Conservation (phyloP, 1,284 basidiomycete genomes). For the Sutorius eximius region DNA sequence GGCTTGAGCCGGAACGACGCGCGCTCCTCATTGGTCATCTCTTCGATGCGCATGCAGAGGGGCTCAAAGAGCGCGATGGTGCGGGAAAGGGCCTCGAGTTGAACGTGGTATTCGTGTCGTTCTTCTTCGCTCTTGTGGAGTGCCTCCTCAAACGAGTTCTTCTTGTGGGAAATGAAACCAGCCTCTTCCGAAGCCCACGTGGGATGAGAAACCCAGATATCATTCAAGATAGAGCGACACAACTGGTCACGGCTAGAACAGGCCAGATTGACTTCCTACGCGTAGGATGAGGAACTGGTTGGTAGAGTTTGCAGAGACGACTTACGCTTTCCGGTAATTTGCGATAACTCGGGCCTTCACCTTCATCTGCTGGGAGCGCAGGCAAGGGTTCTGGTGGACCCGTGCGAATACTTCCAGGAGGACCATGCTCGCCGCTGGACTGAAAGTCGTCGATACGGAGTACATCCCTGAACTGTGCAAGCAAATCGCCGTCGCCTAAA, state of each 20-base stretch:
- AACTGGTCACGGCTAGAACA: conserved; percentile 96
- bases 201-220: conserved; percentile 96
- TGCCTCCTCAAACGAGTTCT: conserved; percentile 95
- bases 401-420: conserved; percentile 73
- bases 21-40: conserved; percentile 90
- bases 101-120: conserved; percentile 97
- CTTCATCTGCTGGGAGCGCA: conserved; percentile 70
- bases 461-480: conserved; percentile 85
- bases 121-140: conserved; percentile 98
- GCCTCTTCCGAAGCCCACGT: conserved; percentile 97
- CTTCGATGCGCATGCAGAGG: conserved; percentile 81
- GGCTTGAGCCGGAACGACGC: conserved; percentile 82
- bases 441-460: conserved; percentile 75
- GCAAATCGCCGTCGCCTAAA: conserved; percentile 79
- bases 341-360: conserved; percentile 88
- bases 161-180: conserved; percentile 94
- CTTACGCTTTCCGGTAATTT: conserved; percentile 80
- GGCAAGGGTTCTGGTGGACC: conserved; percentile 67
- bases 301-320: conserved; percentile 5
- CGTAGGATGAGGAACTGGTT: conserved; percentile 14
- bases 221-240: conserved; percentile 95
- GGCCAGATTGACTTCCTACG: conserved; percentile 83
- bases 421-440: conserved; percentile 71
- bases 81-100: conserved; percentile 89
- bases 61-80: conserved; percentile 95